Conservation (phyloP, 129 eudicot species). For the sunflower (Helianthus annuus) region DNA sequence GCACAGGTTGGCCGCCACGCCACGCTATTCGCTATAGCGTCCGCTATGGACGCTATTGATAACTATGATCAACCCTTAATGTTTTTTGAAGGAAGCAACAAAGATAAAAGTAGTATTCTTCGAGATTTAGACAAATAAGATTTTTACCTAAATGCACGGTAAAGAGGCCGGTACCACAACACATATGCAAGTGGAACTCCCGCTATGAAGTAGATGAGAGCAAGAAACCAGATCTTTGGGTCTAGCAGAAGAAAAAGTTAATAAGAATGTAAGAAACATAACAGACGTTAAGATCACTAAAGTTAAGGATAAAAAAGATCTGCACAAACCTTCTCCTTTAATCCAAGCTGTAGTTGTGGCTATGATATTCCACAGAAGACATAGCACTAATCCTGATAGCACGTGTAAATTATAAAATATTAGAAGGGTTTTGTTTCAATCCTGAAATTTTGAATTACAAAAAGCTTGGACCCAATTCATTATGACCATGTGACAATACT, state of each 20-base stretch:
- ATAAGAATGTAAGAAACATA: constrained; percentile 11
- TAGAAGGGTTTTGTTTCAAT: constrained; percentile 19
- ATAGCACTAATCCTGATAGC: constrained; percentile 64
- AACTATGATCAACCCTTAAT: too few relatives aligned
- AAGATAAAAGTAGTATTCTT: not conserved
- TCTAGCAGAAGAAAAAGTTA: constrained; percentile 34
- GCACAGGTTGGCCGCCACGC: too few relatives aligned
- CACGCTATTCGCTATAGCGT: too few relatives aligned
- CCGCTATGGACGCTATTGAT: too few relatives aligned
- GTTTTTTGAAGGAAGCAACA: not conserved
- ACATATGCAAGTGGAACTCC: constrained; percentile 86
- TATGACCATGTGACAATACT: constrained; percentile 3
- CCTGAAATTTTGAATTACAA: not conserved
- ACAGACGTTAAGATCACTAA: constrained; percentile 13
- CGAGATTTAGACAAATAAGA: not conserved
- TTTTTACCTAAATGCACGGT: constrained; percentile 87
- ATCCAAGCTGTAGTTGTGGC: constrained; percentile 99
- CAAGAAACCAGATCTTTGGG: constrained; percentile 76
- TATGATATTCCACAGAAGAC: constrained; percentile 86
- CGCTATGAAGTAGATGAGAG: constrained; percentile 78
- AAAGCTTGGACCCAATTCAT: not conserved
- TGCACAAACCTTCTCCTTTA: constrained; percentile 65
- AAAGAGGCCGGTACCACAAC: constrained; percentile 88
- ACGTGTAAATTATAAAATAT: constrained; percentile 2
- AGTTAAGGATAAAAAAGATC: not conserved